phyloP scores from a whole-genome alignment of 306 rosid species.

The Gastrolobium villosum region DNA sequence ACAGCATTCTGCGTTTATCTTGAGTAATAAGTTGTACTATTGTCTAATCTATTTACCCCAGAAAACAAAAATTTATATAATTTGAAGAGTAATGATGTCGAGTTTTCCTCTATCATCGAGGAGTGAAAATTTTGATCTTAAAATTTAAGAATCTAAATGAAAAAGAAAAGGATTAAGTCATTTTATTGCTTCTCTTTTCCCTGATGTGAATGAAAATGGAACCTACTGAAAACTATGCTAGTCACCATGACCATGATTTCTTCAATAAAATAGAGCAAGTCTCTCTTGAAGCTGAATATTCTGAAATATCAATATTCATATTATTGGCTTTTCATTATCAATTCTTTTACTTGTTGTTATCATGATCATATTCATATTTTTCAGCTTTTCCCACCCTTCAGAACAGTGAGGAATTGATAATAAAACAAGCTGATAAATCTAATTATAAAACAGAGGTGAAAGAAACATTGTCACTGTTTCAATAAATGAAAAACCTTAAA shows the following conservation, averaged over 20 bases:
- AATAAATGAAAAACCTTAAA: background rate
- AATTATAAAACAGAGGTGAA: background rate
- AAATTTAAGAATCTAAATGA: slow-evolving; percentile 11
- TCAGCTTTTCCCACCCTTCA: slow-evolving; percentile 1
- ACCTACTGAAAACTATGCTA: slow-evolving; percentile 15
- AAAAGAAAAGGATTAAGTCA: background rate
- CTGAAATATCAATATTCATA: background rate
- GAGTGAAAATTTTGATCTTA: slow-evolving; percentile 10
- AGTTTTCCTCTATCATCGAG: slow-evolving; percentile 3
- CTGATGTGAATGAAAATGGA: background rate
- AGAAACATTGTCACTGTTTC: background rate
- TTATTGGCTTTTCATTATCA: background rate
- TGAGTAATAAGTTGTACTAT: background rate
- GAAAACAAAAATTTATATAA: slow-evolving; percentile 4
- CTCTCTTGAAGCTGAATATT: slow-evolving; percentile 1
- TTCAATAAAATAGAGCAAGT: background rate
- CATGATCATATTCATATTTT: no score
- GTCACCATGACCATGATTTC: background rate
- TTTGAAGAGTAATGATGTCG: slow-evolving; percentile 8
- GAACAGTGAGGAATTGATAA: slow-evolving; percentile 4
- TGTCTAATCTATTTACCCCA: background rate
- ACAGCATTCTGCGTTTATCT: slow-evolving; percentile 14
- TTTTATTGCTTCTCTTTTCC: slow-evolving; percentile 23
- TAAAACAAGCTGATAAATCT: background rate
- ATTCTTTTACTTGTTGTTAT: background rate